Evolutionary conservation across 495 filamentous ascomycete genomes (phyloP).

Genomic region (Jackrogersella minutella): DNA sequence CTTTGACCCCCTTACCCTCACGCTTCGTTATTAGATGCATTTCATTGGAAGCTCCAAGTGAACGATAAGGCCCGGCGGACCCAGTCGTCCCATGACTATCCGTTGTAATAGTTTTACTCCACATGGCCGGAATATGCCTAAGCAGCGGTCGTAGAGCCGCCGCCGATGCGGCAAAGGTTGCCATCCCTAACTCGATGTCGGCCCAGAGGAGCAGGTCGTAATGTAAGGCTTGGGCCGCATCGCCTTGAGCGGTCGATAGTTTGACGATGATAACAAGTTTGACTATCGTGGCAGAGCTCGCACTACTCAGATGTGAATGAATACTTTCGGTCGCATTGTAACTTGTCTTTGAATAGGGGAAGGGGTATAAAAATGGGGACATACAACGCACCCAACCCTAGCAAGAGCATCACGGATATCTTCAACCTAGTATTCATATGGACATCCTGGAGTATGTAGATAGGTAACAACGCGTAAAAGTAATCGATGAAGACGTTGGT

Average conservation of each 20-base stretch:
- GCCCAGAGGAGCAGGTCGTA: conserved; percentile 44
- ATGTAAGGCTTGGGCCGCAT: conserved; percentile 30
- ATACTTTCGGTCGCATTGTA: too few species aligned
- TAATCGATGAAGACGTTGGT: conserved; percentile 47
- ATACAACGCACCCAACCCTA: conserved; percentile 42
- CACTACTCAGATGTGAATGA: conserved; percentile 25
- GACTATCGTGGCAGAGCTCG: conserved; percentile 43
- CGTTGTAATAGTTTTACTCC: conserved; percentile 15
- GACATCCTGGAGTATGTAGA: conserved; percentile 35
- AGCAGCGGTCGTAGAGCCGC: conserved; percentile 40
- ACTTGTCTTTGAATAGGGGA: too few species aligned
- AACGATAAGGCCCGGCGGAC: conserved; percentile 26
- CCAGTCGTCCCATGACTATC: conserved; percentile 22
- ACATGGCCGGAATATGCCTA: conserved; percentile 27
- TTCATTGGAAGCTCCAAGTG: conserved; percentile 26
- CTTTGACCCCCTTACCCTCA: not conserved
- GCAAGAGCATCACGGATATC: conserved; percentile 34
- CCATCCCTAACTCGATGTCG: conserved; percentile 43
- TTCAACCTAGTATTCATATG: conserved; percentile 36
- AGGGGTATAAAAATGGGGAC: conserved; percentile 9
- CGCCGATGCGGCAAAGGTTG: conserved; percentile 40
- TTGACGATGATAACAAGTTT: conserved; percentile 43
- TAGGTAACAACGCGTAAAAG: conserved; percentile 42
- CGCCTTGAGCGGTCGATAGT: conserved; percentile 30
- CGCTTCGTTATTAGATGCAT: conserved; percentile 4